A percentile compares a stretch with the other conserved stretches of the same genome.
Evolutionary conservation across 179 eudicot genomes (phyloP).

Genomic region (Corrigiola litoralis): DNA sequence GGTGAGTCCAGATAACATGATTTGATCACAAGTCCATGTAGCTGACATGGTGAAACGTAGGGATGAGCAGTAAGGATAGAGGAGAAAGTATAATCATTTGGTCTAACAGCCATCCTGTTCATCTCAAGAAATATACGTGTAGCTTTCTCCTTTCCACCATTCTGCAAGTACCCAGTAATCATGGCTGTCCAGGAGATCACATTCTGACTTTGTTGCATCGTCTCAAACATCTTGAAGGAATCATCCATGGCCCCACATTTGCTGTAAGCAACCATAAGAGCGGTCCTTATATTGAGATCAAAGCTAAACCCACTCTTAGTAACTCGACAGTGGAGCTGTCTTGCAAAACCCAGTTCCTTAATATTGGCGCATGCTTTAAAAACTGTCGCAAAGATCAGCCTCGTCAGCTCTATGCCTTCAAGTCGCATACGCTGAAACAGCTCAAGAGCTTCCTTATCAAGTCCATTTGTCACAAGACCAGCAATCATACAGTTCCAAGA

Average conservation of each 20-base stretch:
- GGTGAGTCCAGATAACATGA: constrained; percentile 26
- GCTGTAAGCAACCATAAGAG: constrained; percentile 45
- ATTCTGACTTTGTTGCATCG: constrained; percentile 34
- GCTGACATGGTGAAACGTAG: constrained; percentile 29
- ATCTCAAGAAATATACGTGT: constrained; percentile 31
- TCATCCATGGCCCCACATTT: constrained; percentile 36
- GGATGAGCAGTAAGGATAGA: constrained; percentile 39
- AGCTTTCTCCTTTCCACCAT: constrained; percentile 35
- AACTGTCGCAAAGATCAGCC: constrained; percentile 27
- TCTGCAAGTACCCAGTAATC: constrained; percentile 46
- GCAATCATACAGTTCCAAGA: constrained; percentile 46
- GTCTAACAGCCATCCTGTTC: constrained; percentile 32
- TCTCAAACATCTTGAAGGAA: constrained; percentile 33
- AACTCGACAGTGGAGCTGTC: constrained; percentile 41
- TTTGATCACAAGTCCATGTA: constrained; percentile 37
- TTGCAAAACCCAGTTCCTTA: constrained; percentile 28
- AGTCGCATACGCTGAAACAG: constrained; percentile 29
- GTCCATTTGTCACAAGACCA: constrained; percentile 38
- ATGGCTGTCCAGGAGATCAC: constrained; percentile 52
- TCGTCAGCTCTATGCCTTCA: constrained; percentile 26
- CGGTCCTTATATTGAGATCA: constrained; percentile 40
- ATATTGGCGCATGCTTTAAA: constrained; percentile 37
- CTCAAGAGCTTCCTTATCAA: constrained; percentile 36
- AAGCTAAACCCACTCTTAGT: constrained; percentile 32
- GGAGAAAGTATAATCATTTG: constrained; percentile 43